These are phyloP conservation scores for Blastobotrys proliferans DNA, from an alignment of 1,139 yeast species.

Conservation along the genomic window DNA sequence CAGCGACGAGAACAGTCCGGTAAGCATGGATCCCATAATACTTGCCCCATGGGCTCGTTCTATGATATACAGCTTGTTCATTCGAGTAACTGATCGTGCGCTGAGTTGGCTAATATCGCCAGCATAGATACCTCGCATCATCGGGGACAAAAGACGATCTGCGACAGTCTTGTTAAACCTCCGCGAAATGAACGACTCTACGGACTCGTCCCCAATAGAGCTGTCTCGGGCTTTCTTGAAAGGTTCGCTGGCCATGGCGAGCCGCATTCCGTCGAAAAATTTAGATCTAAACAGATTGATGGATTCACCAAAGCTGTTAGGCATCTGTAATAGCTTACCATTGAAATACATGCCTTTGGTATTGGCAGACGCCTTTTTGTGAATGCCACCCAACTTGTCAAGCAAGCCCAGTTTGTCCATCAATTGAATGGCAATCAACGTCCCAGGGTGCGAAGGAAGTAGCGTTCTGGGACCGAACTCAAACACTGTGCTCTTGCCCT, in stretches of 20 bases:
- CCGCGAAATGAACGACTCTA: conserved; percentile 61
- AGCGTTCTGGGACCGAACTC: conserved; percentile 44
- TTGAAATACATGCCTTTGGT: conserved; percentile 51
- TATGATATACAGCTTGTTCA: conserved; percentile 43
- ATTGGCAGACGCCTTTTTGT: conserved; percentile 50
- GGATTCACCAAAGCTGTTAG: conserved; percentile 26
- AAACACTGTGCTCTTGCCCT: conserved; percentile 23
- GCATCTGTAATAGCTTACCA: conserved; percentile 32
- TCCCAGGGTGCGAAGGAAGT: conserved; percentile 37
- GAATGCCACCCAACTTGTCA: conserved; percentile 46
- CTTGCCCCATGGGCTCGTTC: conserved; percentile 61
- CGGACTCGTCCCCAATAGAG: conserved; percentile 57
- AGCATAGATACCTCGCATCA: conserved; percentile 87
- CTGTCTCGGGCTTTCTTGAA: conserved; percentile 33
- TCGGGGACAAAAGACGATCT: conserved; percentile 69
- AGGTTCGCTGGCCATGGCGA: conserved; percentile 32
- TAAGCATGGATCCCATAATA: conserved; percentile 41
- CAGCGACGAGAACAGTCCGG: conserved; percentile 29
- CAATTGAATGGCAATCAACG: conserved; percentile 29
- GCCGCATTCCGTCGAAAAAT: conserved; percentile 39
- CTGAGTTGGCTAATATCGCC: conserved; percentile 73
- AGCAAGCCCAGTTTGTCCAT: conserved; percentile 44
- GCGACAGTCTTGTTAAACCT: conserved; percentile 63
- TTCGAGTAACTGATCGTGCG: conserved; percentile 47
- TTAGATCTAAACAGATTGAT: conserved; percentile 31